phyloP scores from a whole-genome alignment of 2,329 filamentous ascomycete species.

The Chaetomium olivaceum region DNA sequence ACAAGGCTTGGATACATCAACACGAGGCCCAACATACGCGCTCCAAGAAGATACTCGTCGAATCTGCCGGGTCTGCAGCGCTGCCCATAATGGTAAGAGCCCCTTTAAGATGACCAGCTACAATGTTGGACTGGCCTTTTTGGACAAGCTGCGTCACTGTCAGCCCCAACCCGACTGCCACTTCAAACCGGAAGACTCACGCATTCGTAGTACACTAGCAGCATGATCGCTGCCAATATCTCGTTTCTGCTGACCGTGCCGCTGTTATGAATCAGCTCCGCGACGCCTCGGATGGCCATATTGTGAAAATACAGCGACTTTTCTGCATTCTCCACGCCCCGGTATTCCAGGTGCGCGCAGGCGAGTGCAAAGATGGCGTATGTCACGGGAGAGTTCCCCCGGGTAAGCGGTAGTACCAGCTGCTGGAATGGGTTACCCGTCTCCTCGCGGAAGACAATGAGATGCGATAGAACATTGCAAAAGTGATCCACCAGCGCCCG shows the following conservation, averaged over 20 bases:
- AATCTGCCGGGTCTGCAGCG: constrained; percentile 46
- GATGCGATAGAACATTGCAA: constrained; percentile 62
- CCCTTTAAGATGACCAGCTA: constrained; percentile 62
- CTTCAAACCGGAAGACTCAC: constrained; percentile 42
- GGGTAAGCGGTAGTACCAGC: constrained; percentile 60
- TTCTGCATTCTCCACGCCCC: constrained; percentile 54
- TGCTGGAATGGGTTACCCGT: constrained; percentile 64
- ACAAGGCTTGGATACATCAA: not conserved
- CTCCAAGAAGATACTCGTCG: constrained; percentile 60
- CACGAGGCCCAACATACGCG: constrained; percentile 45
- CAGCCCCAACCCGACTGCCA: not conserved
- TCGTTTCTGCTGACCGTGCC: constrained; percentile 55
- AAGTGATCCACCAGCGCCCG: constrained; percentile 62
- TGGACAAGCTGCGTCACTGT: constrained; percentile 55
- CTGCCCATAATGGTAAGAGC: constrained; percentile 62
- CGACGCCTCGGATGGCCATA: constrained; percentile 58
- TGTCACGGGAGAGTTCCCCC: constrained; percentile 61
- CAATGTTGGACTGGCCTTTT: constrained; percentile 58
- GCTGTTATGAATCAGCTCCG: constrained; percentile 57
- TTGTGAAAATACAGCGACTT: constrained; percentile 62
- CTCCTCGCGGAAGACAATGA: constrained; percentile 66
- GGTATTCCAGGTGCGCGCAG: constrained; percentile 77
- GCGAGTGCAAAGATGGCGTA: constrained; percentile 84
- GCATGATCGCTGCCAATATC: constrained; percentile 60
- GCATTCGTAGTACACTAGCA: constrained; percentile 64